Evolutionary conservation across 345 rosid genomes (phyloP).

Genomic region (Nephelium lappaceum): DNA sequence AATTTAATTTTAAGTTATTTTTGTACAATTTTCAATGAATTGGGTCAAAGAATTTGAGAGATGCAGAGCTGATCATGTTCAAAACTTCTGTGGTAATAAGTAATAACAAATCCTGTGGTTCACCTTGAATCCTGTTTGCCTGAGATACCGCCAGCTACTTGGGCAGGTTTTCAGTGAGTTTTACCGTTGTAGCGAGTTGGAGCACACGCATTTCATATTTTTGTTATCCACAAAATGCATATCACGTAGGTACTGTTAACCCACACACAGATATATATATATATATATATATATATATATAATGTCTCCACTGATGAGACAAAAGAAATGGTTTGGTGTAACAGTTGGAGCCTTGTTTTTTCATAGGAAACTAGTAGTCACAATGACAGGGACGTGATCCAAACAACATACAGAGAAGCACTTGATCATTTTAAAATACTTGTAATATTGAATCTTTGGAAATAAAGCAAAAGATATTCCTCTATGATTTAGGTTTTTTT

Average conservation of each 20-base stretch:
- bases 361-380: not conserved
- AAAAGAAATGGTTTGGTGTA: not conserved
- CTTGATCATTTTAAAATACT: not conserved
- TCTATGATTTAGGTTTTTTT: too few species aligned
- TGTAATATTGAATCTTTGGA: too few species aligned
- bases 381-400: not conserved
- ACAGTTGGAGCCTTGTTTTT: not conserved
- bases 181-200: not conserved
- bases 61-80: not conserved
- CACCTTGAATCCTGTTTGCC: not conserved
- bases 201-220: slow-evolving; percentile 5
- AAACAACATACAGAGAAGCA: not conserved
- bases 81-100: not conserved
- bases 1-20: not conserved
- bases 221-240: slow-evolving; percentile 4
- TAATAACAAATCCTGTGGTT: not conserved
- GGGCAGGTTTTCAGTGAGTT: not conserved
- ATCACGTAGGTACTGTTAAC: not conserved
- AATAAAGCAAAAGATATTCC: too few species aligned
- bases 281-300: too few species aligned
- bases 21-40: not conserved
- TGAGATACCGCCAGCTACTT: not conserved
- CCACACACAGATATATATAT: too few species aligned
- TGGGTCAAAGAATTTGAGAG: not conserved
- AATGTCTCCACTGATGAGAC: slow-evolving; percentile 21